A percentile compares a stretch with the other conserved stretches of the same genome.
Evolutionary conservation across 768 basidiomycete species (phyloP).

Genomic region (Obba rivulosa): DNA sequence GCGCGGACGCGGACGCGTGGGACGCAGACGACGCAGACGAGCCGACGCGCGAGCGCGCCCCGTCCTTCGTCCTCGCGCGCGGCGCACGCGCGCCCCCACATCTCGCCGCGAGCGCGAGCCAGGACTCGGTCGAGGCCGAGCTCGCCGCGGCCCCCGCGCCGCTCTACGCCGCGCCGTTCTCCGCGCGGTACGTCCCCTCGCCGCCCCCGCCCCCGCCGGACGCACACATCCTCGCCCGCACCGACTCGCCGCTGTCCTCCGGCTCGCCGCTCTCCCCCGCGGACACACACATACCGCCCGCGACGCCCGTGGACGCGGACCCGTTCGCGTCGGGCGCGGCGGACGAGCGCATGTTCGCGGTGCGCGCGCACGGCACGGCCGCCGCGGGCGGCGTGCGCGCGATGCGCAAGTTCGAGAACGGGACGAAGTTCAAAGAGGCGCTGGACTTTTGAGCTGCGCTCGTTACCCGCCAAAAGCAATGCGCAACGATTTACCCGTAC

Average conservation of each 20-base stretch:
- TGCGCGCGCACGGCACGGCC: not conserved
- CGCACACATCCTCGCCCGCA: not conserved
- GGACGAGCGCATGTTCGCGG: not conserved
- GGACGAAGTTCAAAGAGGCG: constrained; percentile 26
- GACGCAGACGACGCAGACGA: constrained; percentile 20
- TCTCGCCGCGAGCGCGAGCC: not conserved
- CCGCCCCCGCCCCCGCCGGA: not conserved
- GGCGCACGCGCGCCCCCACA: not conserved
- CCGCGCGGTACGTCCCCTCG: not conserved
- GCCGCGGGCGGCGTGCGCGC: constrained; percentile 8
- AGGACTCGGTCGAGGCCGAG: constrained; percentile 15
- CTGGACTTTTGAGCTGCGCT: constrained; percentile 5
- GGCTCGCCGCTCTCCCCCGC: too few relatives aligned
- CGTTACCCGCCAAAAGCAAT: not conserved
- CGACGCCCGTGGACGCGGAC: too few relatives aligned
- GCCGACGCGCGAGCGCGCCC: constrained; percentile 5
- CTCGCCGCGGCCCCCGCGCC: constrained; percentile 8
- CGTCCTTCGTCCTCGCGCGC: constrained; percentile 10
- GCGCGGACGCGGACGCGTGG: constrained; percentile 42
- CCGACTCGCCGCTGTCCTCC: not conserved
- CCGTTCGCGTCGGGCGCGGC: too few relatives aligned
- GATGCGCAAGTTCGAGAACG: constrained; percentile 24
- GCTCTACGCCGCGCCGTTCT: not conserved
- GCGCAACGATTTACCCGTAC: not conserved
- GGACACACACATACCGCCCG: too few relatives aligned